phyloP scores from a whole-genome alignment of 208 protist species.

The Acanthamoeba sp. region DNA sequence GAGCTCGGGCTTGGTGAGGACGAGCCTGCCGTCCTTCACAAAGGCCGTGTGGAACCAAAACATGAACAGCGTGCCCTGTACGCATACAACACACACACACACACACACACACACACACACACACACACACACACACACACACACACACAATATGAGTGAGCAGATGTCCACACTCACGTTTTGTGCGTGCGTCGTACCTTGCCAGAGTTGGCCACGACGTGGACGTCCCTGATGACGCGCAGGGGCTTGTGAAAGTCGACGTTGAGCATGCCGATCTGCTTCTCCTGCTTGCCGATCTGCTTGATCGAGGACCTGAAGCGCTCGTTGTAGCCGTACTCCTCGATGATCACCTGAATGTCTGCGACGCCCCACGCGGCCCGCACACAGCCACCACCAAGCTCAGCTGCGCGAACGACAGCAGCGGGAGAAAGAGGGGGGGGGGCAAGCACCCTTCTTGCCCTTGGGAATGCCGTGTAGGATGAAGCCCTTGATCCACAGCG shows the following conservation, averaged over 20 bases:
- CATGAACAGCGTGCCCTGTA: slow-evolving; percentile 42
- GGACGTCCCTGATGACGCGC: slow-evolving; percentile 23
- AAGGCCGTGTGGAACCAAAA: slow-evolving; percentile 64
- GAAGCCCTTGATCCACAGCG: slow-evolving; percentile 52
- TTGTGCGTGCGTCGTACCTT: background rate
- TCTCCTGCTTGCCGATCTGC: slow-evolving; percentile 56
- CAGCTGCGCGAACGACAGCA: too few relatives aligned
- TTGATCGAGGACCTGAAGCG: background rate
- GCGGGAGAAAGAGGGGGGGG: too few relatives aligned
- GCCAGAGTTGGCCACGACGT: slow-evolving; percentile 14
- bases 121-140: background rate
- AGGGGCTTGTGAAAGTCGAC: slow-evolving; percentile 38
- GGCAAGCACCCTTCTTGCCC: slow-evolving; percentile 66
- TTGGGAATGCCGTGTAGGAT: slow-evolving; percentile 3
- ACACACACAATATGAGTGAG: background rate
- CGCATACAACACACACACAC: background rate
- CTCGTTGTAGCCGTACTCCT: slow-evolving; percentile 61
- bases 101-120: background rate
- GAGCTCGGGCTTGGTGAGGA: slow-evolving; percentile 32
- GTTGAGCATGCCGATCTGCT: slow-evolving; percentile 41
- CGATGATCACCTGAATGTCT: slow-evolving; percentile 55
- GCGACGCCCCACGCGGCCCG: background rate
- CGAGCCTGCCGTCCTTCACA: slow-evolving; percentile 20
- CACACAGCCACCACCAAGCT: too few relatives aligned
- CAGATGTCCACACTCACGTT: background rate